A percentile compares a stretch with the other conserved stretches of the same genome.
These are phyloP conservation scores for Fusarium clavum DNA, from an alignment of 2,329 filamentous ascomycete species.

Conservation along the genomic window DNA sequence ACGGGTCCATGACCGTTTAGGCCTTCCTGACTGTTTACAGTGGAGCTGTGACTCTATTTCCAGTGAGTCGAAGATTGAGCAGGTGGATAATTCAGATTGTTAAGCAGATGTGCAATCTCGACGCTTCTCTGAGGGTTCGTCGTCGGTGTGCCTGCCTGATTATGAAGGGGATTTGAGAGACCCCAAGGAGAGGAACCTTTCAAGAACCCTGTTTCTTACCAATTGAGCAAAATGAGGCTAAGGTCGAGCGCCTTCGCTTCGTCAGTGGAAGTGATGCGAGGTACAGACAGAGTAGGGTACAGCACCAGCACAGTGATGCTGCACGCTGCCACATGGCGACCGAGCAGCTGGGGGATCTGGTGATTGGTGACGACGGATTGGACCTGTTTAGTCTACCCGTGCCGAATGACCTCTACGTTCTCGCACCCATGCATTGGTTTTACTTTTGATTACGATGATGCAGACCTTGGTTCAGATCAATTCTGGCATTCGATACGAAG, in stretches of 20 bases:
- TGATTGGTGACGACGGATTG: conserved; percentile 26
- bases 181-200: conserved; percentile 7
- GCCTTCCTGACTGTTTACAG: conserved; percentile 35
- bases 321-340: conserved; percentile 44
- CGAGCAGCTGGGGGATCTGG: conserved; percentile 26
- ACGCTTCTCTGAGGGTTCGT: conserved; percentile 25
- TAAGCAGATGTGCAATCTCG: conserved; percentile 39
- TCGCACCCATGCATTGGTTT: conserved; percentile 3
- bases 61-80: conserved; percentile 26
- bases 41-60: conserved; percentile 44
- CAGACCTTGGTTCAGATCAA: conserved; percentile 12
- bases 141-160: conserved; percentile 19
- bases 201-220: conserved; percentile 15
- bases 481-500: conserved; percentile 19
- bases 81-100: conserved; percentile 46
- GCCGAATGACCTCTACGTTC: conserved; percentile 14
- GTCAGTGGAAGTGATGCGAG: conserved; percentile 21
- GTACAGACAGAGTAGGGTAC: conserved; percentile 8
- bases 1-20: conserved; percentile 42
- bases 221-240: conserved; percentile 34
- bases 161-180: conserved; percentile 4
- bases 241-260: conserved; percentile 21
- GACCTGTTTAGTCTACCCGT: conserved; percentile 17
- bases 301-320: conserved; percentile 25
- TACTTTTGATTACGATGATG: conserved; percentile 1